Base-by-base conservation (phyloP, 441 rosid species). In the Kokia cookei region DNA sequence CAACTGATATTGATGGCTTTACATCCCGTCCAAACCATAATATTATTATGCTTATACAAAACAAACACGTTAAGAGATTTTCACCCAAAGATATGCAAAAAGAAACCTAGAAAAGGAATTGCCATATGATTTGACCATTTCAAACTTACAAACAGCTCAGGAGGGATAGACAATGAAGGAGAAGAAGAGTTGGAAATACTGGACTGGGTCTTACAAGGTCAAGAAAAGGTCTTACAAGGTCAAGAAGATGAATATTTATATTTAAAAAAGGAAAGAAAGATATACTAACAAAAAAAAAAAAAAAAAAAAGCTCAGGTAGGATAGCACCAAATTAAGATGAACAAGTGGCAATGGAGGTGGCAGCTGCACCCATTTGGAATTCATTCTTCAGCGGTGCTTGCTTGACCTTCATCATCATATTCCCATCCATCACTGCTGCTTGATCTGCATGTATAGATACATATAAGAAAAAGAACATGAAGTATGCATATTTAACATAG, bases 171-270 rank as follows among this genome's bases (percentile, higher is more conserved):
- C 89, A 86, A 79, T 84, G 82, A 81, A 89, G 87, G 88, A 89
- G 88, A 91, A 87, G 75, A 76, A 84, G 92, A 86, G 90, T 88
- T 80, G 80, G 85, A 2, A 55, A 43, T 7, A 57, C 1, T 1
- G 35, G 32, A 63, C 0, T 9, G 80, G 97, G 93, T 89, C 97
- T 93, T 93, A 93, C 98, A 91, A 95, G 96, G 94, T 88, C 98
- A 95, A 95, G 96, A 93, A 95, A 95, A 95, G 96, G 92, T 84
- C 94, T 95, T 95, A 91, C 96, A 94, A 95, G 98, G 98, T 95
- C 99, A 94, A 94, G 97, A 92, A 93, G 73, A 74, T 72, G 0
- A 69, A 1, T 15, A 1, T 51, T 40, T 6, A 1, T 51, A 15
- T 35, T 6, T 29, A 60, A 1, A 9, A 55, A 71, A 22, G 1